Evolutionary conservation across 345 rosid species (phyloP).

Genomic region (Leavenworthia alabamica): DNA sequence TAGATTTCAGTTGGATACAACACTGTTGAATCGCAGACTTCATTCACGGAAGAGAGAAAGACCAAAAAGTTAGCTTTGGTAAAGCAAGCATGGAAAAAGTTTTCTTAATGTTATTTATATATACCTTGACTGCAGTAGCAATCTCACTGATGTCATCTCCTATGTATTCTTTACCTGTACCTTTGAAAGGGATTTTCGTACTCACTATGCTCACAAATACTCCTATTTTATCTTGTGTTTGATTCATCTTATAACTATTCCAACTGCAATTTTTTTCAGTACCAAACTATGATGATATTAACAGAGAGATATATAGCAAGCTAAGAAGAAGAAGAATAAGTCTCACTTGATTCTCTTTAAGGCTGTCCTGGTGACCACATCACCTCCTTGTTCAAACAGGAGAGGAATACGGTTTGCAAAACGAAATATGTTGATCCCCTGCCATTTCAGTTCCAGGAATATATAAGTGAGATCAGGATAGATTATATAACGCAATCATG

Average conservation of each 20-base stretch:
- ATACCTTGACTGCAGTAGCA: constrained; percentile 93
- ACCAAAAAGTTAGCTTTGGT: constrained; percentile 14
- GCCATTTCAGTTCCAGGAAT: constrained; percentile 19
- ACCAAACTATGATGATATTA: too few relatives aligned
- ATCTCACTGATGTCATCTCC: constrained; percentile 95
- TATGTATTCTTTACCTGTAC: constrained; percentile 93
- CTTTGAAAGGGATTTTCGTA: constrained; percentile 95
- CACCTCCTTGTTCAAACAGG: constrained; percentile 98
- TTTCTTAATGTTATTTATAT: background rate
- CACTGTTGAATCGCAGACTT: constrained; percentile 93
- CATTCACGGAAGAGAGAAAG: constrained; percentile 29
- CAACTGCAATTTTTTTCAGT: constrained; percentile 46
- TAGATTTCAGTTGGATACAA: constrained; percentile 86
- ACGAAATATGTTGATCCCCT: constrained; percentile 90
- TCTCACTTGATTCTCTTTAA: constrained; percentile 86
- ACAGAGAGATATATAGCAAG: background rate
- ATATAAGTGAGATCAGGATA: background rate
- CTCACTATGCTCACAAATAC: constrained; percentile 93
- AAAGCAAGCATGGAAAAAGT: background rate
- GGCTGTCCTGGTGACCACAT: constrained; percentile 92
- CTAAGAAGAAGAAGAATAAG: constrained; percentile 3
- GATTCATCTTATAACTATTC: constrained; percentile 91
- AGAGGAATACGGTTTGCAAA: constrained; percentile 96
- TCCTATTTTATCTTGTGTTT: constrained; percentile 79
- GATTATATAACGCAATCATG: background rate